Conservation (phyloP, 2,329 filamentous ascomycete genomes). For the Didymosphaeria variabile region DNA sequence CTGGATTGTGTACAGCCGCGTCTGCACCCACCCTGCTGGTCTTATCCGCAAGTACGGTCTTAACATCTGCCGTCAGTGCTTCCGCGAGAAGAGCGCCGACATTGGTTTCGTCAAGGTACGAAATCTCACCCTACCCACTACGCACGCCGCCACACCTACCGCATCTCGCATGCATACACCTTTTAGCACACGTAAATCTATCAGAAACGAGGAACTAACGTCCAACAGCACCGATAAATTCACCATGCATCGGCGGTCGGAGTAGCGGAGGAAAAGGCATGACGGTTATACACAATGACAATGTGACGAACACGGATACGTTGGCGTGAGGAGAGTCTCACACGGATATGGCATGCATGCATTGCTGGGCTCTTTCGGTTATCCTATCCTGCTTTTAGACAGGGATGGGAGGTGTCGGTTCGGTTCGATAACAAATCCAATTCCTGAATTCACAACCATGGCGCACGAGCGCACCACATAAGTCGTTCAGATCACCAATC, state of each 20-base stretch:
- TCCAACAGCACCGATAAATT: slow-evolving; percentile 46
- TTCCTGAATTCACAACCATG: slow-evolving; percentile 22
- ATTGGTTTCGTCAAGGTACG: slow-evolving; percentile 75
- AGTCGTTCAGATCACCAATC: too few species aligned
- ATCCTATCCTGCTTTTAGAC: slow-evolving; percentile 19
- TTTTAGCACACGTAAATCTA: neutral
- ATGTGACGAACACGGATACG: slow-evolving; percentile 30
- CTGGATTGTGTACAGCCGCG: slow-evolving; percentile 65
- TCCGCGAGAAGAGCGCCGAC: slow-evolving; percentile 73
- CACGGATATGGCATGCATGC: slow-evolving; percentile 17
- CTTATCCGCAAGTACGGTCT: slow-evolving; percentile 99
- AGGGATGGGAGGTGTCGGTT: slow-evolving; percentile 22
- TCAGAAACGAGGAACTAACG: slow-evolving; percentile 22
- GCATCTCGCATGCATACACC: neutral
- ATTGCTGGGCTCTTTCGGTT: slow-evolving; percentile 23
- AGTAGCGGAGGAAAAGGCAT: slow-evolving; percentile 36
- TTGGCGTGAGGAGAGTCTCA: slow-evolving; percentile 13
- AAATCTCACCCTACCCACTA: neutral
- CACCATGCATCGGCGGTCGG: slow-evolving; percentile 33
- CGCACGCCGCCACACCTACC: neutral
- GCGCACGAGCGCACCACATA: neutral
- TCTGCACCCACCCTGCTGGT: slow-evolving; percentile 96
- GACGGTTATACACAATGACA: slow-evolving; percentile 40
- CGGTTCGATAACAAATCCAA: slow-evolving; percentile 25
- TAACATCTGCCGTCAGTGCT: slow-evolving; percentile 79